Conservation (phyloP, 2,329 filamentous ascomycete species). For the Dryadomyces sulphureus region DNA sequence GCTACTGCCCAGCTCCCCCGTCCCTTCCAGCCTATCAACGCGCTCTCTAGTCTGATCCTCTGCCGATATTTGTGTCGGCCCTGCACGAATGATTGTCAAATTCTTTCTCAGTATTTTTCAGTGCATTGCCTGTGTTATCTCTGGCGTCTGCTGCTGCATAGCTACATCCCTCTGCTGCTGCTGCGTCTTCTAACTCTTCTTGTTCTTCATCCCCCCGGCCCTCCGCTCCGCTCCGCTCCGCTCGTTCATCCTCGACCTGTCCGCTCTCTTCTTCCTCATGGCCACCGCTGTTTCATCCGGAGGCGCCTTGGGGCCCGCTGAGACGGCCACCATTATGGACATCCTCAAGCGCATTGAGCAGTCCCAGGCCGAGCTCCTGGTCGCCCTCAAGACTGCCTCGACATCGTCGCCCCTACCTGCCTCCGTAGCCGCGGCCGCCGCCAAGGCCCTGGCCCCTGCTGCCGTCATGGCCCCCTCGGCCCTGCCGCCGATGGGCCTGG, state of each 20-base stretch:
- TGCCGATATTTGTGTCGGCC: too few species aligned
- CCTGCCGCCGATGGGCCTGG: not conserved
- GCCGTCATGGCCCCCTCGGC: not conserved
- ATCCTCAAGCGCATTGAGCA: conserved; percentile 23
- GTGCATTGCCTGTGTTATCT: too few species aligned
- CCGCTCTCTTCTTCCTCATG: conserved; percentile 8
- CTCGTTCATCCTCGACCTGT: not conserved
- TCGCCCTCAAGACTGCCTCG: conserved; percentile 20
- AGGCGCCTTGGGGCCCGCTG: conserved; percentile 3
- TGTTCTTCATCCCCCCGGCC: too few species aligned
- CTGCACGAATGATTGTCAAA: too few species aligned
- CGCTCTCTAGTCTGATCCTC: too few species aligned
- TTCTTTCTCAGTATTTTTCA: too few species aligned
- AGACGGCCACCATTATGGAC: conserved; percentile 20
- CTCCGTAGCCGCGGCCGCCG: not conserved
- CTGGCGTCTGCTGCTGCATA: too few species aligned
- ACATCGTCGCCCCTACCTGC: not conserved
- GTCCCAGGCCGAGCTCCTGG: conserved; percentile 25
- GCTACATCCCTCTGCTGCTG: too few species aligned
- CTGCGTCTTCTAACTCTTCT: too few species aligned
- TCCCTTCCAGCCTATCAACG: too few species aligned
- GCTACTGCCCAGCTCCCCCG: too few species aligned
- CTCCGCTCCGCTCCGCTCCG: not conserved
- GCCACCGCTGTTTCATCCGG: conserved; percentile 5
- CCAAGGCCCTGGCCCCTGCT: not conserved